Evolutionary conservation across 306 rosid species (phyloP), one percentile per base, ranked within the genome.

Genomic region (Pachyrhizus erosus): DNA sequence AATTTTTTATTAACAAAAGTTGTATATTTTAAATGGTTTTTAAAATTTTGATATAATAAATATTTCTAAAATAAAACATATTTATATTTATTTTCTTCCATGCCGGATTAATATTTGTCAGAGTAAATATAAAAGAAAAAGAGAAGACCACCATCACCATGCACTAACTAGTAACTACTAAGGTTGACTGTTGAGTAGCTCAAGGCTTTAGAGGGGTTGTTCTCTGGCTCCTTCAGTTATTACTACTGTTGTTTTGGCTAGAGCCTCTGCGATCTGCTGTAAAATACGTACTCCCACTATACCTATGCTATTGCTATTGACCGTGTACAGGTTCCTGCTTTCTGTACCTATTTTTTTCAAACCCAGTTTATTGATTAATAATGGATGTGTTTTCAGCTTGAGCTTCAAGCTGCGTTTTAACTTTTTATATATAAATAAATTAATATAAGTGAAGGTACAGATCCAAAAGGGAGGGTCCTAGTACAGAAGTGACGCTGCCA

Each of bases 401-500:
- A 72, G 43, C 42, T 73, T 73, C 48, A 34, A 73, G 42, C 55
- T 34, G 77, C 42, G 46, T 54, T 42, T 54, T 13, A 54, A 29
- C 62, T 73, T 84, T 84, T 29, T 6, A 20, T 29, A 17, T 79
- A 54, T 66, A 0, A 67, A 52, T 54, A 0, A 54, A 79, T 73
- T 43, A 74, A 66, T 49, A 73, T 24, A 80, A 57, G 67, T 67
- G 61, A 75, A 75, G 75, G 60, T 78, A 72, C 84, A 27, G 31
- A n/a, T 84, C 37, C 68, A 70, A 79, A 73, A 51, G 58, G 70
- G 57, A 70, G 87, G 87, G 84, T 52, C 87, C 84, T 43, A 18
- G 65, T 66, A 67, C 84, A 68, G 68, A 71, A 70, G 82, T 77
- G 76, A 73, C 80, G 42, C 79, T 80, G 86, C 79, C 86, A 87